Evolutionary conservation across 805 yeast genomes (phyloP).

Genomic region (Metschnikowia vanudenii): DNA sequence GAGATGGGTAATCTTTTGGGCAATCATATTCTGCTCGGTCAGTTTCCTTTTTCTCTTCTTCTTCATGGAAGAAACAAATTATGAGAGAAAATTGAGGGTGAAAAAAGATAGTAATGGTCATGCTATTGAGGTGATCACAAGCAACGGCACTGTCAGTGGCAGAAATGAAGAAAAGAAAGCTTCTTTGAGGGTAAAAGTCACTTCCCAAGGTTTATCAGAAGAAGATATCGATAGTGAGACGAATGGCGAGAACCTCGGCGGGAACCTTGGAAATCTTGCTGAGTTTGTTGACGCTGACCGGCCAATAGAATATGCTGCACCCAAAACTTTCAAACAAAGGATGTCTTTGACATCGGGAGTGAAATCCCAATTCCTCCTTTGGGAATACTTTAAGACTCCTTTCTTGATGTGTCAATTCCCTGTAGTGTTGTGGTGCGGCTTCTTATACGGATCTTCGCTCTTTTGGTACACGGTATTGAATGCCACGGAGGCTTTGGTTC

Average conservation of each 20-base stretch:
- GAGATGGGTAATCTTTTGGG: constrained; percentile 20
- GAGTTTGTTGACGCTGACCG: constrained; percentile 9
- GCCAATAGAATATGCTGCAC: constrained; percentile 7
- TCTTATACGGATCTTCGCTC: constrained; percentile 23
- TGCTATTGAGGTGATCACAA: constrained; percentile 14
- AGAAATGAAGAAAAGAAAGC: constrained; percentile 2
- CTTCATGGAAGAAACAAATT: constrained; percentile 20
- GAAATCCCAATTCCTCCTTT: constrained; percentile 14
- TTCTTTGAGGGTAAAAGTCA: background rate
- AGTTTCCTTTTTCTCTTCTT: constrained; percentile 15
- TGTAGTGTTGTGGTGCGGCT: constrained; percentile 22
- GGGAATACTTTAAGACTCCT: constrained; percentile 21
- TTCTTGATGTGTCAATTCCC: constrained; percentile 21
- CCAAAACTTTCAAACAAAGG: constrained; percentile 14
- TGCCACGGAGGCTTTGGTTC: constrained; percentile 24
- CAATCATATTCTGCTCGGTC: constrained; percentile 10
- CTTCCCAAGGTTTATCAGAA: constrained; percentile 2
- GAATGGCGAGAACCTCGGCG: constrained; percentile 5
- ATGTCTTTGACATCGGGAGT: constrained; percentile 16
- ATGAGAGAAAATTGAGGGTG: constrained; percentile 15
- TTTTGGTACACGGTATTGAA: constrained; percentile 26
- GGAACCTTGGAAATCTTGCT: constrained; percentile 10
- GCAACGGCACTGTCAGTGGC: constrained; percentile 4
- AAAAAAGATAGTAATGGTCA: constrained; percentile 7
- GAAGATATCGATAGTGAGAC: constrained; percentile 7